Conservation (phyloP, 345 rosid genomes). For the Boechera retrofracta region DNA sequence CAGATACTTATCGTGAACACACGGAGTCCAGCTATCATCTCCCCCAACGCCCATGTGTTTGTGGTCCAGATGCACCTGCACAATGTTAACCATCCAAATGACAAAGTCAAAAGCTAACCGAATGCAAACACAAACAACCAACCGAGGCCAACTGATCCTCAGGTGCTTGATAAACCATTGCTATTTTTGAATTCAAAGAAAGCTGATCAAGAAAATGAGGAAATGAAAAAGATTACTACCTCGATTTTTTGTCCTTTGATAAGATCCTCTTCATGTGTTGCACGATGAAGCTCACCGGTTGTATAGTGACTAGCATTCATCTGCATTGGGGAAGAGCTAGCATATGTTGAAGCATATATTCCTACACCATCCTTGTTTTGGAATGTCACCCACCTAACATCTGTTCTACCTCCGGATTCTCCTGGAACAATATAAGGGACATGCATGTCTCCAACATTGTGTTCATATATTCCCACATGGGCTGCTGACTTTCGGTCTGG, state of each 20-base stretch:
- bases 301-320: constrained; percentile 89
- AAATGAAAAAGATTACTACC: constrained; percentile 50
- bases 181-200: neutral
- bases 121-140: neutral
- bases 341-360: constrained; percentile 78
- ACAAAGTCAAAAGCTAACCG: neutral
- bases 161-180: neutral
- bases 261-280: constrained; percentile 78
- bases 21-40: constrained; percentile 94
- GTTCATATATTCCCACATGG: constrained; percentile 70
- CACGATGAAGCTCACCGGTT: constrained; percentile 69
- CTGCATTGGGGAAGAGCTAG: constrained; percentile 86
- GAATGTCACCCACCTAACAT: constrained; percentile 93
- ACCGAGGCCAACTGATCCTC: neutral
- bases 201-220: constrained; percentile 15
- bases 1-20: constrained; percentile 76
- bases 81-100: constrained; percentile 1
- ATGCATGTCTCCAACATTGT: constrained; percentile 73
- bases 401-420: constrained; percentile 89
- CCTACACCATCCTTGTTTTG: constrained; percentile 74
- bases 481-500: constrained; percentile 98
- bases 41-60: constrained; percentile 96
- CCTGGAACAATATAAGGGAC: constrained; percentile 97
- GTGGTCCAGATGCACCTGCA: constrained; percentile 95
- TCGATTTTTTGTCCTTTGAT: constrained; percentile 69